phyloP scores from a whole-genome alignment of 1,284 basidiomycete genomes.

The Meira miltonrushii region DNA sequence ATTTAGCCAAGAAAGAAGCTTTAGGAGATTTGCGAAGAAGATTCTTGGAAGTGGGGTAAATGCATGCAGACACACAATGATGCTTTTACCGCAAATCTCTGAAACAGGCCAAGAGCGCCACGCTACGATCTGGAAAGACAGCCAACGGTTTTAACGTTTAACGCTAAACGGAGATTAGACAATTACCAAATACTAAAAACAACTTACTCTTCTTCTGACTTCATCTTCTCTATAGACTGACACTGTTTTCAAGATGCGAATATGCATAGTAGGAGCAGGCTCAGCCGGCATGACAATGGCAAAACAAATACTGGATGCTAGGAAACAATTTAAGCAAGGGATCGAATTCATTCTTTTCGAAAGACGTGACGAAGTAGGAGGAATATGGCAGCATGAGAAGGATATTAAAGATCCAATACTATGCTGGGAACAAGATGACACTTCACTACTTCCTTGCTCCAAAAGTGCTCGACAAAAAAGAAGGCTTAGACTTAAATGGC shows the following conservation, averaged over 20 bases:
- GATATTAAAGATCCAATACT: slow-evolving; percentile 34
- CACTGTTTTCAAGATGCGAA: slow-evolving; percentile 20
- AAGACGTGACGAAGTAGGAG: slow-evolving; percentile 20
- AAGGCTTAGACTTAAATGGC: slow-evolving; percentile 3
- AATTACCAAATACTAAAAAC: no score
- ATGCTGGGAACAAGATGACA: slow-evolving; percentile 18
- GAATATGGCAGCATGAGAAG: slow-evolving; percentile 37
- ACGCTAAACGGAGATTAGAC: no score
- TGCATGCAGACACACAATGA: no score
- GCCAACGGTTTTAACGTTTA: no score
- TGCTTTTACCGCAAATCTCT: no score
- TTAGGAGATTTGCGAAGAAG: no score
- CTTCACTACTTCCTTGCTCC: slow-evolving; percentile 13
- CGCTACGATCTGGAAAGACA: no score
- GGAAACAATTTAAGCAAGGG: slow-evolving; percentile 14
- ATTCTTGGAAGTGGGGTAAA: no score
- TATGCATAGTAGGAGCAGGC: slow-evolving; percentile 56
- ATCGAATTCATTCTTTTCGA: slow-evolving; percentile 28
- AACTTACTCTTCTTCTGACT: no score
- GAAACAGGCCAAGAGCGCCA: no score
- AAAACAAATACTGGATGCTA: slow-evolving; percentile 48
- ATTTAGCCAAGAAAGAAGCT: no score
- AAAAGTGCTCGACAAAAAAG: background rate
- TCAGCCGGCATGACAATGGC: slow-evolving; percentile 54
- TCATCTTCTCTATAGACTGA: no score